Conservation (phyloP, 2,329 filamentous ascomycete species). For the Calycina marina region DNA sequence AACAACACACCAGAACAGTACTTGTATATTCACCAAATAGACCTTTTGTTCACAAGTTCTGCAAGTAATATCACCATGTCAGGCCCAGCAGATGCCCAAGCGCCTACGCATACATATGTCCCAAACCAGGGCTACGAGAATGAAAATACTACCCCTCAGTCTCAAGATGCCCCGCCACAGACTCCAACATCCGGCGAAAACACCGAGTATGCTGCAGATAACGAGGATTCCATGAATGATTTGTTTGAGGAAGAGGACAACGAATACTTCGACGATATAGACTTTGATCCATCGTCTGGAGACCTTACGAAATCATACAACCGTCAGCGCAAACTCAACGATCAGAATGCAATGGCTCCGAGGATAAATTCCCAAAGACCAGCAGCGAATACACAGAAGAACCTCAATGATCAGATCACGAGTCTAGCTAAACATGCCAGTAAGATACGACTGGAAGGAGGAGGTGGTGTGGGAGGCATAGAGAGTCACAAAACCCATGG, state of each 20-base stretch:
- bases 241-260: constrained; percentile 46
- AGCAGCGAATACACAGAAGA: constrained; percentile 61
- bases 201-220: constrained; percentile 22
- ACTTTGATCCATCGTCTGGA: constrained; percentile 39
- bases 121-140: constrained; percentile 33
- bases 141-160: constrained; percentile 16
- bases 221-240: constrained; percentile 29
- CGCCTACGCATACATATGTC: constrained; percentile 32
- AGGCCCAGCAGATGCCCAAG: constrained; percentile 28
- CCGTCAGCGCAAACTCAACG: constrained; percentile 57
- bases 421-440: constrained; percentile 72
- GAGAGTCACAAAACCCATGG: constrained; percentile 34
- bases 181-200: constrained; percentile 18
- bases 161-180: constrained; percentile 21
- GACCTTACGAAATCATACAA: constrained; percentile 79
- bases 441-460: constrained; percentile 66
- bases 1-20: no score
- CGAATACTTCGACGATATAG: constrained; percentile 41
- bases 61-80: no score
- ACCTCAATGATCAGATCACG: constrained; percentile 76
- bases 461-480: constrained; percentile 37
- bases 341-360: constrained; percentile 33
- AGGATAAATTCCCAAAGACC: constrained; percentile 69
- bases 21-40: no score
- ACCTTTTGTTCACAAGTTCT: no score